Percentiles rank a stretch among this genome's conserved stretches.
Conservation (phyloP, 805 yeast species). For the Kuraishia ogatae region DNA sequence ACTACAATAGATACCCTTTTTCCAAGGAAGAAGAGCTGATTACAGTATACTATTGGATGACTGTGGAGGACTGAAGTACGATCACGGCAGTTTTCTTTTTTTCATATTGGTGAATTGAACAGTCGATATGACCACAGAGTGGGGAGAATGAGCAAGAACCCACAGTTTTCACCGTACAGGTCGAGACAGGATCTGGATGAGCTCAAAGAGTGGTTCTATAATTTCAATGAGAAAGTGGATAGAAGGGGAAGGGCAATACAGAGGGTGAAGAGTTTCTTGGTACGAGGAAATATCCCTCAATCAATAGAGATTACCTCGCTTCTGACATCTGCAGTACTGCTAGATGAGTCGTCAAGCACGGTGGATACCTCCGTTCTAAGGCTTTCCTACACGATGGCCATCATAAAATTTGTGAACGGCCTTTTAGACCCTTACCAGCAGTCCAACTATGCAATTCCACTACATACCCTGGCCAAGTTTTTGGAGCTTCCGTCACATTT, state of each 20-base stretch:
- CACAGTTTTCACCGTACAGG: constrained; percentile 26
- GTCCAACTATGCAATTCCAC: constrained; percentile 67
- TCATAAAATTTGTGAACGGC: constrained; percentile 87
- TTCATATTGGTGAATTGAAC: neutral
- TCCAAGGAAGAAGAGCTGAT: neutral
- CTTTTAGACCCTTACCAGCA: constrained; percentile 81
- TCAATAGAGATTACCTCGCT: constrained; percentile 60
- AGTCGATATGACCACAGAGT: neutral
- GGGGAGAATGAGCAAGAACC: constrained; percentile 10
- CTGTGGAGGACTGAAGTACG: no score
- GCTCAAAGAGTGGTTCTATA: constrained; percentile 46
- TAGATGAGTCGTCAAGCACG: neutral
- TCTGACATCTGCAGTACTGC: constrained; percentile 28
- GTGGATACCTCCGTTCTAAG: constrained; percentile 30
- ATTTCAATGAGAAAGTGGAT: constrained; percentile 21
- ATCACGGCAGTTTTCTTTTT: no score
- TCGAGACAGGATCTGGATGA: constrained; percentile 31
- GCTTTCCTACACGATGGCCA: constrained; percentile 59
- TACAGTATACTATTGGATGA: no score
- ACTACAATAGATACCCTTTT: constrained; percentile 5
- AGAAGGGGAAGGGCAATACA: constrained; percentile 33
- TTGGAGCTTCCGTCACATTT: constrained; percentile 68
- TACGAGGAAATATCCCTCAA: constrained; percentile 64
- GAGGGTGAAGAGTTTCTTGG: constrained; percentile 41
- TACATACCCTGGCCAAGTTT: constrained; percentile 63